Base-by-base conservation (phyloP, 2,329 filamentous ascomycete species). In the Bretziella fagacearum region DNA sequence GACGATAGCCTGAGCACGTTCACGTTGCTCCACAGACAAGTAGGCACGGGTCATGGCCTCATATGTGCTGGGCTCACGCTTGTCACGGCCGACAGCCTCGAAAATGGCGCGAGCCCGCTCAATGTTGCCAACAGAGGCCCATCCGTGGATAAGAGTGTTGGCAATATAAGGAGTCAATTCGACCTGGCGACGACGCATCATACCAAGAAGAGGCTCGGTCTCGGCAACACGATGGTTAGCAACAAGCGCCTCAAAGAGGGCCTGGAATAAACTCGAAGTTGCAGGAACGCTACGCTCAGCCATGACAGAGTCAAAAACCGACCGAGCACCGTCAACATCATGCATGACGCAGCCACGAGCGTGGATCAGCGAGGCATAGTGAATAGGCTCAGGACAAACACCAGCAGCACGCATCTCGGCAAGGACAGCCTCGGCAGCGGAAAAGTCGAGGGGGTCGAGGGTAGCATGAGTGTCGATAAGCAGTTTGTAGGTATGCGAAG, bases 11-110 rank as follows among this genome's bases (percentile, higher is more conserved):
- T 85, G 78, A 32, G 91, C 91, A 49, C 74, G 71, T 42, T 78
- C 72, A 27, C 84, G 79, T 59, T 93, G 77, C 59, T 93, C 84
- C 3, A 81, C 81, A 8, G 85, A 78, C 47, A 98, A 74, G 64
- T 81, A 95, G 1, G 91, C 91, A 39, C 91, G 75, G 4, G 87
- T 94, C 91, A 98, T 98, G 33, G 89, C 87, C 65, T 98, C 91
- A 62, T 98, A 98, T 3, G 91, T 98, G 68, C 86, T 95, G 3
- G 91, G 91, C 67, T 98, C 91, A 49, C 91, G 79, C 65, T 80
- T 86, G 47, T 78, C 73, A 23, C 76, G 72, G 6, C 79, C 74
- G 3, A 98, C 79, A n/a, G 73, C 70, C 50, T 82, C 73, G 59
- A 93, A 98, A 52, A 95, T 78, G 20, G 72, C 66, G 58, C 79